Conservation (phyloP, 805 yeast genomes). For the Candida lessepsii region DNA sequence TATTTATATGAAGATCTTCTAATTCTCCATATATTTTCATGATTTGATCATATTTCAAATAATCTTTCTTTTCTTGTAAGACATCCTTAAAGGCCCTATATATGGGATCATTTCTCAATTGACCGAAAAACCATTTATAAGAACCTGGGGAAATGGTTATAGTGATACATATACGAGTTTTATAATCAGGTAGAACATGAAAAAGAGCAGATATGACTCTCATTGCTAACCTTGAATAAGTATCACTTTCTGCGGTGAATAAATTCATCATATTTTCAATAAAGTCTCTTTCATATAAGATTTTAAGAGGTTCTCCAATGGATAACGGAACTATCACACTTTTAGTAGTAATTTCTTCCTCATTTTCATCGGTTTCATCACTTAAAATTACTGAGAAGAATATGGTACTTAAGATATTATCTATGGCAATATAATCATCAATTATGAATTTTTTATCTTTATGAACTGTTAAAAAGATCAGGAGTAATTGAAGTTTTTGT, state of each 20-base stretch:
- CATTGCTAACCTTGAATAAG: slow-evolving; percentile 15
- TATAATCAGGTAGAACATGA: slow-evolving; percentile 35
- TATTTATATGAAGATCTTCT: slow-evolving; percentile 1
- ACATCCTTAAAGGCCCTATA: slow-evolving; percentile 16
- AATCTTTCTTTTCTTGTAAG: slow-evolving; percentile 12
- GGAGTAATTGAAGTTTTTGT: slow-evolving; percentile 1
- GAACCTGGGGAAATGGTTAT: slow-evolving; percentile 41
- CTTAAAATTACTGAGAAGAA: slow-evolving; percentile 17
- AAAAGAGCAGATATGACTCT: slow-evolving; percentile 29
- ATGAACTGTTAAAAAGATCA: slow-evolving; percentile 19
- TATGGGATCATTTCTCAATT: slow-evolving; percentile 20
- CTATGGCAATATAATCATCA: slow-evolving; percentile 21
- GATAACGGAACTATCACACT: slow-evolving; percentile 1
- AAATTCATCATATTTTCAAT: slow-evolving; percentile 19
- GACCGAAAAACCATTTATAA: slow-evolving; percentile 29
- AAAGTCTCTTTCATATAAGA: slow-evolving; percentile 22
- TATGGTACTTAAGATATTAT: slow-evolving; percentile 19
- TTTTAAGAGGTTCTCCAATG: slow-evolving; percentile 12
- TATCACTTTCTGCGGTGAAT: slow-evolving; percentile 12
- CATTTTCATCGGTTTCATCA: slow-evolving; percentile 13
- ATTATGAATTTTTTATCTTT: slow-evolving; percentile 15
- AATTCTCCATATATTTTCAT: slow-evolving; percentile 9
- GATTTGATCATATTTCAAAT: slow-evolving; percentile 14
- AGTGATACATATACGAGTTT: slow-evolving; percentile 40
- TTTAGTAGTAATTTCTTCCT: slow-evolving; percentile 22